Evolutionary conservation across 768 basidiomycete genomes (phyloP).

Genomic region (Naganishia kalamii): DNA sequence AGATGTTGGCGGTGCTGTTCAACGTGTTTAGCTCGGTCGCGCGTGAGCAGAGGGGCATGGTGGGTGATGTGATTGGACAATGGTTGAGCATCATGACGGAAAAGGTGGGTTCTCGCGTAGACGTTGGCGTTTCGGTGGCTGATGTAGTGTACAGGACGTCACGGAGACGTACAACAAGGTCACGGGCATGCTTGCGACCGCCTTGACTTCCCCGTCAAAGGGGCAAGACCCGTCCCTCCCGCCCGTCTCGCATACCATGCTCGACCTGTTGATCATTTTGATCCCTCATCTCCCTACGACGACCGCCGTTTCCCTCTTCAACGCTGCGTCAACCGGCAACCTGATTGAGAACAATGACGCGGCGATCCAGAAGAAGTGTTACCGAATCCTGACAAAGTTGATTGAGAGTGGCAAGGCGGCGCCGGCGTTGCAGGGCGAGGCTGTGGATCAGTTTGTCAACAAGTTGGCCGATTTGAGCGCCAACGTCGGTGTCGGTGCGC

Average conservation of each 20-base stretch:
- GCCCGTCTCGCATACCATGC: slow-evolving; percentile 55
- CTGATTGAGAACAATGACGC: slow-evolving; percentile 73
- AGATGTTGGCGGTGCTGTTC: slow-evolving; percentile 90
- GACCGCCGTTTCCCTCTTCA: slow-evolving; percentile 62
- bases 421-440: slow-evolving; percentile 31
- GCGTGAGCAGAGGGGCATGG: slow-evolving; percentile 64
- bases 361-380: slow-evolving; percentile 89
- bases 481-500: slow-evolving; percentile 71
- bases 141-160: slow-evolving; percentile 55
- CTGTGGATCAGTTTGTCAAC: slow-evolving; percentile 58
- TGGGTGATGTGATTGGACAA: slow-evolving; percentile 80
- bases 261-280: slow-evolving; percentile 77
- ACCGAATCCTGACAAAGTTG: slow-evolving; percentile 74
- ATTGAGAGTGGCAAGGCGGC: slow-evolving; percentile 59
- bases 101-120: slow-evolving; percentile 50
- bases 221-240: slow-evolving; percentile 30
- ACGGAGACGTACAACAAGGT: slow-evolving; percentile 76
- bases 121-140: not conserved
- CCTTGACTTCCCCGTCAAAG: slow-evolving; percentile 27
- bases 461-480: slow-evolving; percentile 61
- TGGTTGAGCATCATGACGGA: slow-evolving; percentile 78
- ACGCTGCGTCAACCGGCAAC: slow-evolving; percentile 60
- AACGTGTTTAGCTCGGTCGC: slow-evolving; percentile 87
- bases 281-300: slow-evolving; percentile 63
- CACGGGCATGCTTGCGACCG: slow-evolving; percentile 49